Evolutionary conservation across 2,329 filamentous ascomycete species (phyloP).

Genomic region (Emmonsiellopsis sp.): DNA sequence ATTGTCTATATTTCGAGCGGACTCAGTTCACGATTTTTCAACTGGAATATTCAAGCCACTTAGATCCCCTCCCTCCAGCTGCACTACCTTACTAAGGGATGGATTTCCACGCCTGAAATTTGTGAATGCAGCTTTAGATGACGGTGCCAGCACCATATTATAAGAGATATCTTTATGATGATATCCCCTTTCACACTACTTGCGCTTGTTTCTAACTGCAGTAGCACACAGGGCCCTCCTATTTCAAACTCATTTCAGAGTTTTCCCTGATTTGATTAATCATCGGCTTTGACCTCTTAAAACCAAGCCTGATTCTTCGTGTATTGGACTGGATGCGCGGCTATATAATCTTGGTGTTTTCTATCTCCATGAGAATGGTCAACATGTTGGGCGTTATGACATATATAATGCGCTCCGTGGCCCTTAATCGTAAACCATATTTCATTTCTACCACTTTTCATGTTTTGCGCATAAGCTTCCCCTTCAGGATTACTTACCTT

Average conservation of each 20-base stretch:
- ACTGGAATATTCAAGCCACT: too few species aligned
- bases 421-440: not conserved
- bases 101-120: too few species aligned
- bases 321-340: not conserved
- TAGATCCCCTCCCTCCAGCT: too few species aligned
- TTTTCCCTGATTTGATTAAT: not conserved
- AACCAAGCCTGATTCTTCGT: not conserved
- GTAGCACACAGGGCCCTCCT: not conserved
- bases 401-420: not conserved
- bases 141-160: too few species aligned
- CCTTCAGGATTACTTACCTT: not conserved
- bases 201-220: not conserved
- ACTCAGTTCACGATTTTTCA: too few species aligned
- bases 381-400: not conserved
- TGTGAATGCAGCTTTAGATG: too few species aligned
- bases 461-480: too few species aligned
- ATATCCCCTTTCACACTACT: not conserved
- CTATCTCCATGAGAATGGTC: not conserved
- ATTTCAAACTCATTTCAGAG: not conserved
- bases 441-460: too few species aligned
- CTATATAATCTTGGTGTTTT: not conserved
- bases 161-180: not conserved
- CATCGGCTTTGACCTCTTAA: not conserved
- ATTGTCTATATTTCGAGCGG: too few species aligned
- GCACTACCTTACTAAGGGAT: too few species aligned